Percentiles rank a stretch among this genome's conserved stretches.
Conservation (phyloP, 2,329 filamentous ascomycete species). For the Rhynchosporium agropyri region DNA sequence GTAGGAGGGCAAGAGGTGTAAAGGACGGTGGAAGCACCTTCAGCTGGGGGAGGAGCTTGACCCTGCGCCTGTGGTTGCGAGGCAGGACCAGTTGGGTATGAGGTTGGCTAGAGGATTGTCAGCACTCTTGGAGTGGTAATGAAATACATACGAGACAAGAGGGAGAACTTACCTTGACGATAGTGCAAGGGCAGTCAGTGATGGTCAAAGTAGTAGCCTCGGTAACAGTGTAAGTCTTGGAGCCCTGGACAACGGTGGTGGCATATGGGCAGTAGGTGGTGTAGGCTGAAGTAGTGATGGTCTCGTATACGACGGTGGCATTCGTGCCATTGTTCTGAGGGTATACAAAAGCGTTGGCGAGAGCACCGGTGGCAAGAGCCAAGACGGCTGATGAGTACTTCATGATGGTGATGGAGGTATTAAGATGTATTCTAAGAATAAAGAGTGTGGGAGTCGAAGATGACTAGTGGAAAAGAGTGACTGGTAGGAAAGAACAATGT, state of each 20-base stretch:
- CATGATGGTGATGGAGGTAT: slow-evolving; percentile 51
- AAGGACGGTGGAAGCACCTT: slow-evolving; percentile 24
- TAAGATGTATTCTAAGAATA: slow-evolving; percentile 46
- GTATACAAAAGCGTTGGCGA: slow-evolving; percentile 51
- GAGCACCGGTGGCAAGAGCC: slow-evolving; percentile 14
- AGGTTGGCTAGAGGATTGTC: background rate
- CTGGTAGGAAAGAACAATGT: background rate
- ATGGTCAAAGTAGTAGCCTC: slow-evolving; percentile 52
- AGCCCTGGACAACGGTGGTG: slow-evolving; percentile 29
- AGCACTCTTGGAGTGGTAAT: background rate
- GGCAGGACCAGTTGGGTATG: slow-evolving; percentile 5
- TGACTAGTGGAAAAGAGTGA: slow-evolving; percentile 16
- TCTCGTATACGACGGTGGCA: slow-evolving; percentile 51
- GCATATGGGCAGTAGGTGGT: slow-evolving; percentile 48
- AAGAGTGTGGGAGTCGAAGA: slow-evolving; percentile 11
- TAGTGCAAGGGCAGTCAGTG: slow-evolving; percentile 33
- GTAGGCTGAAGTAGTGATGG: slow-evolving; percentile 51
- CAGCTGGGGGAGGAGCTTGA: no score
- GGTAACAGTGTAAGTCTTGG: slow-evolving; percentile 61
- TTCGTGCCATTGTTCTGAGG: slow-evolving; percentile 64
- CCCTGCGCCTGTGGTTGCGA: no score
- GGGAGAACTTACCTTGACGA: slow-evolving; percentile 39
- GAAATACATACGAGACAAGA: slow-evolving; percentile 17
- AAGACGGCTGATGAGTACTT: slow-evolving; percentile 15
- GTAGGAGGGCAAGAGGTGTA: slow-evolving; percentile 28